Conservation (phyloP, 108 stramenopile genomes). For the Bacterosira constricta region DNA sequence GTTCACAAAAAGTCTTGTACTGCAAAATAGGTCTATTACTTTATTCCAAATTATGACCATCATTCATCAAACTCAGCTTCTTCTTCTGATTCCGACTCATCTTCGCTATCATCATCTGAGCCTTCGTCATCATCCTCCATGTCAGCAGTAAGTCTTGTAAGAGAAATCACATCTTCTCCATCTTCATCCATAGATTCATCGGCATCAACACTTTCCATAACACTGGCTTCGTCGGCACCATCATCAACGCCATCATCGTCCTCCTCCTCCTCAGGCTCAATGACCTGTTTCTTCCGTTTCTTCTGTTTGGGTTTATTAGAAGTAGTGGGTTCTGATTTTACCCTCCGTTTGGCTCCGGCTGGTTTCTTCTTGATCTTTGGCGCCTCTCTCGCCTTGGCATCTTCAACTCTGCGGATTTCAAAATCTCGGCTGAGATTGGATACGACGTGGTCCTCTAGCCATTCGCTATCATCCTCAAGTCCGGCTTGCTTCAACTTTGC, state of each 20-base stretch:
- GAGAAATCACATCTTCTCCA: constrained; percentile 23
- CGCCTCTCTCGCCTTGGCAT: constrained; percentile 44
- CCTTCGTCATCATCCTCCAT: background rate
- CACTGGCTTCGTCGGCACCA: constrained; percentile 25
- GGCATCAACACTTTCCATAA: constrained; percentile 11
- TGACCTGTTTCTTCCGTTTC: constrained; percentile 3
- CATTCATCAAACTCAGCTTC: constrained; percentile 26
- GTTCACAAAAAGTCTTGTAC: too few relatives aligned
- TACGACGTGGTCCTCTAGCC: constrained; percentile 44
- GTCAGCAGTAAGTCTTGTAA: background rate
- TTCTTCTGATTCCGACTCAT: constrained; percentile 7
- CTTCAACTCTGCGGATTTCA: constrained; percentile 21
- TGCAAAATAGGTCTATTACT: too few relatives aligned
- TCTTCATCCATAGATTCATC: constrained; percentile 35
- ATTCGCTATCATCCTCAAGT: constrained; percentile 30
- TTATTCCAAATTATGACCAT: background rate
- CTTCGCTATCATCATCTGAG: constrained; percentile 2
- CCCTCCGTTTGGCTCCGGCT: constrained; percentile 36
- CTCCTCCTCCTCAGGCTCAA: constrained; percentile 16
- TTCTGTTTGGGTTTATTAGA: constrained; percentile 12
- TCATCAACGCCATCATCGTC: constrained; percentile 18
- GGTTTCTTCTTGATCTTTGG: constrained; percentile 27
- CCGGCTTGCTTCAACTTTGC: constrained; percentile 37
- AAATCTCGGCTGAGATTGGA: constrained; percentile 33
- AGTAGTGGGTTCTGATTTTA: constrained; percentile 17